phyloP scores from a whole-genome alignment of 108 stramenopile species.

The Pelagomonas calceolata region DNA sequence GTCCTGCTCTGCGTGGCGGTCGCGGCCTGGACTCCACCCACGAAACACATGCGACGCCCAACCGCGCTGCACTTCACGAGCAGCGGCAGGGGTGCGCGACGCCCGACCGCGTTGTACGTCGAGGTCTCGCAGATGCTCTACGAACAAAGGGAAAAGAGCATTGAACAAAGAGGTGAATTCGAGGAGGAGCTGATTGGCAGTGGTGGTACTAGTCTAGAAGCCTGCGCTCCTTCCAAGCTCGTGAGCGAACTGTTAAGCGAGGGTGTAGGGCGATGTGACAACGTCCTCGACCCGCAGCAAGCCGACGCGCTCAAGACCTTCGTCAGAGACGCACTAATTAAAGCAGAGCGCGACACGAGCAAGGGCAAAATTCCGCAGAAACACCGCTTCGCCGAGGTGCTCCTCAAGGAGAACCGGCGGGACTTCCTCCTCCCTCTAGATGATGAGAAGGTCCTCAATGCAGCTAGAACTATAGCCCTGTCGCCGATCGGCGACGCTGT shows the following conservation, averaged over 20 bases:
- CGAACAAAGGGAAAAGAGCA: not conserved
- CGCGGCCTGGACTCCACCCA: too few species aligned
- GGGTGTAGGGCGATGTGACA: not conserved
- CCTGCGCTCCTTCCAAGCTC: not conserved
- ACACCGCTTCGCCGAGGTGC: constrained; percentile 31
- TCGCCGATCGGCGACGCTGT: constrained; percentile 32
- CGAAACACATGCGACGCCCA: too few species aligned
- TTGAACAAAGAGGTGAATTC: not conserved
- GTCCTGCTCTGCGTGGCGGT: too few species aligned
- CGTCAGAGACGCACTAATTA: not conserved
- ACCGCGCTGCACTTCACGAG: too few species aligned
- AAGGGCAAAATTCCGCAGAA: too few species aligned
- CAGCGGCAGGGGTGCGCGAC: too few species aligned
- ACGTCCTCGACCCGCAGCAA: not conserved
- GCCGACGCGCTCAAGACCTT: not conserved
- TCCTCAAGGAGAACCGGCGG: constrained; percentile 58
- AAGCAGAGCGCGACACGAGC: not conserved
- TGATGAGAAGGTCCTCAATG: not conserved
- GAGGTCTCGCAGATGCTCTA: not conserved
- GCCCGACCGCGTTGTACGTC: too few species aligned
- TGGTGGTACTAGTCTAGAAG: not conserved
- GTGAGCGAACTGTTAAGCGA: not conserved
- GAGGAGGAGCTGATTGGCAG: not conserved
- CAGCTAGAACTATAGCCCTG: constrained; percentile 15
- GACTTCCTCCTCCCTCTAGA: constrained; percentile 61